Percentiles rank a stretch among this genome's conserved stretches.
These are phyloP conservation scores for Spinacia oleracea DNA, from an alignment of 179 eudicot genomes.

Conservation along the genomic window DNA sequence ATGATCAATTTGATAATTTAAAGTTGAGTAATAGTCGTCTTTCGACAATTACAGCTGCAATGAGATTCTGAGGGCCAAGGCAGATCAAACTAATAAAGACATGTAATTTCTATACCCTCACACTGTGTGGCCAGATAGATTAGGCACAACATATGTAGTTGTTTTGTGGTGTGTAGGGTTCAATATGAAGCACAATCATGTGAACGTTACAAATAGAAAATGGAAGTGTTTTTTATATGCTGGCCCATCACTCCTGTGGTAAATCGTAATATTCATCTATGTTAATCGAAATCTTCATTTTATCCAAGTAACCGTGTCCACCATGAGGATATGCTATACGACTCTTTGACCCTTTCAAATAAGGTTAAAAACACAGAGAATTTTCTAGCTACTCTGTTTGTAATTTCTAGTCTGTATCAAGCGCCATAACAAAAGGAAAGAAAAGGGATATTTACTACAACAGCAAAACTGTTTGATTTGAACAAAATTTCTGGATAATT, in stretches of 20 bases:
- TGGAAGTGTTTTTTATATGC: neutral
- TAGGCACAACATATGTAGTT: neutral
- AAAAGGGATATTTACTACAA: neutral
- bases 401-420: neutral
- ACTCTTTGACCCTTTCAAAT: neutral
- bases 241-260: neutral
- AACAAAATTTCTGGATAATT: neutral
- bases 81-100: neutral
- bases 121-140: neutral
- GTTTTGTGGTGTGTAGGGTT: slow-evolving; percentile 4
- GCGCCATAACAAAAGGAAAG: neutral
- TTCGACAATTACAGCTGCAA: too few species aligned
- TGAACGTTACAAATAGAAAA: neutral
- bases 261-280: neutral
- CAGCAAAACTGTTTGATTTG: neutral
- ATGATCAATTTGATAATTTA: too few species aligned
- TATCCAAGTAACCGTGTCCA: neutral
- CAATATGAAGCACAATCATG: neutral
- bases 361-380: neutral
- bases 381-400: neutral
- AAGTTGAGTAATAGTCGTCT: too few species aligned
- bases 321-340: neutral
- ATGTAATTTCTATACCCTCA: neutral
- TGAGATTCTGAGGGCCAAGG: too few species aligned
- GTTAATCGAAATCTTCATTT: neutral